phyloP scores from a whole-genome alignment of 768 basidiomycete species.

The Trichaptum fuscoviolaceum region DNA sequence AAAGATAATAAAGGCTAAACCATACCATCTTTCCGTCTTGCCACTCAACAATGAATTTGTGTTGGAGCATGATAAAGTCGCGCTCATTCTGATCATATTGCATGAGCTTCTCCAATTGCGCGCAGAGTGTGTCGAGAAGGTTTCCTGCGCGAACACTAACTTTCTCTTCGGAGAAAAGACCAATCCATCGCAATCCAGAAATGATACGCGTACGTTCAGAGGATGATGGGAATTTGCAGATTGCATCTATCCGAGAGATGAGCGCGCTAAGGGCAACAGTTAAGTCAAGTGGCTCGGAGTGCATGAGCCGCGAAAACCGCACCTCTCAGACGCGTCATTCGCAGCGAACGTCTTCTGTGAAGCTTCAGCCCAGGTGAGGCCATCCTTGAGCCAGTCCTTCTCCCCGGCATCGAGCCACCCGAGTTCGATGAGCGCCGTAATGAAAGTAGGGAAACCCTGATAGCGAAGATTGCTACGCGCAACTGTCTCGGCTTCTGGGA shows the following conservation, averaged over 20 bases:
- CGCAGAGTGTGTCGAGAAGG: constrained; percentile 92
- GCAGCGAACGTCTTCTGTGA: constrained; percentile 72
- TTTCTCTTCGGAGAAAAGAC: constrained; percentile 73
- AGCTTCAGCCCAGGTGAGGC: constrained; percentile 79
- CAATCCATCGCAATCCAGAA: constrained; percentile 90
- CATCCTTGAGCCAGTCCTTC: constrained; percentile 73
- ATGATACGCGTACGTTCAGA: constrained; percentile 73
- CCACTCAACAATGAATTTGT: constrained; percentile 94
- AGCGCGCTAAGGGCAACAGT: constrained; percentile 49
- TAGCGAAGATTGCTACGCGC: constrained; percentile 92
- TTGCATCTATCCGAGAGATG: constrained; percentile 59
- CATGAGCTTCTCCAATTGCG: constrained; percentile 86
- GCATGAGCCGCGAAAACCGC: constrained; percentile 11
- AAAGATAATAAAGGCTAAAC: constrained; percentile 1
- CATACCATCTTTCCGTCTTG: constrained; percentile 69
- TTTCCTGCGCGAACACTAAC: constrained; percentile 62
- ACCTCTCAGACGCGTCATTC: constrained; percentile 66
- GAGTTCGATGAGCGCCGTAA: constrained; percentile 78
- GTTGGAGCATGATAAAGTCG: constrained; percentile 96
- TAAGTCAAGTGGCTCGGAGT: constrained; percentile 5
- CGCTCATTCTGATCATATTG: constrained; percentile 86
- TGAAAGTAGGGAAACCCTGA: constrained; percentile 95
- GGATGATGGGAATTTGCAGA: constrained; percentile 69
- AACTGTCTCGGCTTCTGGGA: constrained; percentile 90
- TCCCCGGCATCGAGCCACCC: constrained; percentile 77